Conservation (phyloP, 2,329 filamentous ascomycete species). For the Herpotrichia juniperi region DNA sequence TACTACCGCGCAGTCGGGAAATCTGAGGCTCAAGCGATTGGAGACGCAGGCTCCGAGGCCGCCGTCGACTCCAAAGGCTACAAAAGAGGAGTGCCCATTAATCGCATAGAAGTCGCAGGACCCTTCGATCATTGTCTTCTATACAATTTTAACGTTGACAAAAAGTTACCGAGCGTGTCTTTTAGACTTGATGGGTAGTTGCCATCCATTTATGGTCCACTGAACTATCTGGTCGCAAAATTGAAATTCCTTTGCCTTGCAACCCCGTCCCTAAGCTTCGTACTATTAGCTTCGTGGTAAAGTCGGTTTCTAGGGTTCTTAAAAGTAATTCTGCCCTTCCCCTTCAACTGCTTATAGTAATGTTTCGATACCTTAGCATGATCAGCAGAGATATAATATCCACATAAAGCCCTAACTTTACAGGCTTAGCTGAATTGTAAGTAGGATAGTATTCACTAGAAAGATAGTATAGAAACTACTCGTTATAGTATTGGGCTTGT, state of each 20-base stretch:
- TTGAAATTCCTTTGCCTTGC: slow-evolving; percentile 49
- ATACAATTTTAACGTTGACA: slow-evolving; percentile 45
- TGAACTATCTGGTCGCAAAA: slow-evolving; percentile 54
- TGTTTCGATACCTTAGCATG: slow-evolving; percentile 53
- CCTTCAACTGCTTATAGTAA: slow-evolving; percentile 55
- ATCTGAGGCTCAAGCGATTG: slow-evolving; percentile 48
- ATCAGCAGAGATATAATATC: slow-evolving; percentile 51
- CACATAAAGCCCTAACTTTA: slow-evolving; percentile 51
- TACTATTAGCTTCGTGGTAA: slow-evolving; percentile 48
- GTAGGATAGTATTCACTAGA: slow-evolving; percentile 54
- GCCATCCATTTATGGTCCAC: slow-evolving; percentile 54
- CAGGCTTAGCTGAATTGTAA: slow-evolving; percentile 50
- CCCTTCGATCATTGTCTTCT: slow-evolving; percentile 51
- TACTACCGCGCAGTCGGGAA: slow-evolving; percentile 50
- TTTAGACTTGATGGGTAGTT: slow-evolving; percentile 50
- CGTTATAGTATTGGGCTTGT: slow-evolving; percentile 56
- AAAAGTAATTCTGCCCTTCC: slow-evolving; percentile 49
- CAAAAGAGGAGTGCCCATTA: slow-evolving; percentile 43
- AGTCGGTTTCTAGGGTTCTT: slow-evolving; percentile 53
- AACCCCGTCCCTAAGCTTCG: slow-evolving; percentile 41
- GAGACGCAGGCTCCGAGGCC: slow-evolving; percentile 48
- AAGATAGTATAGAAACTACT: slow-evolving; percentile 54
- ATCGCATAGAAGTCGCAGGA: slow-evolving; percentile 53
- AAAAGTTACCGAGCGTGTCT: slow-evolving; percentile 47
- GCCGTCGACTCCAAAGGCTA: slow-evolving; percentile 37